Conservation (phyloP, 225 moss, liverwort and hornwort genomes). For the Takakia lepidozioides region DNA sequence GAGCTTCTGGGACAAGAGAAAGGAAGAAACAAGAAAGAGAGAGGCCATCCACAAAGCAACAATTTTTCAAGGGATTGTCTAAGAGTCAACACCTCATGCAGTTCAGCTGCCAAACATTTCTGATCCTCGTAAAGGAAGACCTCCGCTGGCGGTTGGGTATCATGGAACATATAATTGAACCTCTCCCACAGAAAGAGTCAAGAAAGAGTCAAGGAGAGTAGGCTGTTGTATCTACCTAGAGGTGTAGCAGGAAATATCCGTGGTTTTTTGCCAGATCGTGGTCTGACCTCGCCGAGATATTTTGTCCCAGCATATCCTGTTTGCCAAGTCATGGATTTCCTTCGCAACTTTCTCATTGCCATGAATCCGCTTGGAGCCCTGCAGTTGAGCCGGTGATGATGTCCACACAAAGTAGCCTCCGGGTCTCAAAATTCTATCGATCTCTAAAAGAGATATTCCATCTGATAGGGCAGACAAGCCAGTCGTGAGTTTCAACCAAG, state of each 20-base stretch:
- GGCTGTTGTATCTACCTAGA: background rate
- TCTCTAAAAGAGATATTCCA: slow-evolving; percentile 27
- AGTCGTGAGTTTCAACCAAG: no score
- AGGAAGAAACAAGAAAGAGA: no score
- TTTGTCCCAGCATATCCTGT: slow-evolving; percentile 29
- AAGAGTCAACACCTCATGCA: no score
- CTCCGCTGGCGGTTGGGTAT: no score
- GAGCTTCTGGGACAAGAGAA: no score
- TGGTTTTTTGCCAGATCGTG: slow-evolving; percentile 28
- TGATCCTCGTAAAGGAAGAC: no score
- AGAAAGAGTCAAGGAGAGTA: background rate
- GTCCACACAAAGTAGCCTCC: slow-evolving; percentile 43
- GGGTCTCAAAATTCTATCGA: slow-evolving; percentile 36
- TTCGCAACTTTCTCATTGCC: slow-evolving; percentile 4
- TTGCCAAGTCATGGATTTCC: slow-evolving; percentile 18
- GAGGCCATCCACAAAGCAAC: no score
- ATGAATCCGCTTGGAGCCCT: background rate
- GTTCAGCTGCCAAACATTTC: no score
- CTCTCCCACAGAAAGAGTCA: no score
- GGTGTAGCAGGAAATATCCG: background rate
- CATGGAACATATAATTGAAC: no score
- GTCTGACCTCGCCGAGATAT: slow-evolving; percentile 11
- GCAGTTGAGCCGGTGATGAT: background rate
- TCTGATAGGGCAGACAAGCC: no score
- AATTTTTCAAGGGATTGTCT: no score